These are phyloP conservation scores for Xenosphaeropsis pyriputrescens DNA, from an alignment of 2,329 filamentous ascomycete genomes.

Conservation along the genomic window DNA sequence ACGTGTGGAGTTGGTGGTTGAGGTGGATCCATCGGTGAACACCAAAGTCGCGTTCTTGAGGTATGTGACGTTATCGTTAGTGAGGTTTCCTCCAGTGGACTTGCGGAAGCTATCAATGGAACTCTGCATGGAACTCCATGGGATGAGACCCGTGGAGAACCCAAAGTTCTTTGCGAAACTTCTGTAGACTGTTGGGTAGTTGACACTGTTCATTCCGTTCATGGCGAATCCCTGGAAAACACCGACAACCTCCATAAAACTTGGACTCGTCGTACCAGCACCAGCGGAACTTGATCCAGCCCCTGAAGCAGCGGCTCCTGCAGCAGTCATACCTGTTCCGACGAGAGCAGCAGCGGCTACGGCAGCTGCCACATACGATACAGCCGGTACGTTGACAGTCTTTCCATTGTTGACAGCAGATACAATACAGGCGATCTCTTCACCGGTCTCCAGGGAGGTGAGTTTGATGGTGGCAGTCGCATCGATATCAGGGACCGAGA, in stretches of 20 bases:
- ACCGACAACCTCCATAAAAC: constrained; percentile 70
- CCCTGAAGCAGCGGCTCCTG: constrained; percentile 41
- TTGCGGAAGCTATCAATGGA: constrained; percentile 74
- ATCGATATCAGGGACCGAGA: constrained; percentile 79
- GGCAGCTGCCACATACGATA: constrained; percentile 72
- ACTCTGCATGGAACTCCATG: constrained; percentile 66
- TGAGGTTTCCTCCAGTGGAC: constrained; percentile 75
- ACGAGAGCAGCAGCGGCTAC: constrained; percentile 74
- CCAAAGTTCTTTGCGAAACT: constrained; percentile 89
- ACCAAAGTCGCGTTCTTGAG: constrained; percentile 65
- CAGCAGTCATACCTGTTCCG: constrained; percentile 56
- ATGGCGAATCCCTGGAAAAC: constrained; percentile 92
- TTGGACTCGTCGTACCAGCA: constrained; percentile 57
- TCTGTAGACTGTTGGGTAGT: constrained; percentile 74
- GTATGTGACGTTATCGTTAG: constrained; percentile 58
- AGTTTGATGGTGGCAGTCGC: constrained; percentile 72
- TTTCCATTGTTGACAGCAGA: constrained; percentile 80
- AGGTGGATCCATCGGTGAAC: constrained; percentile 44
- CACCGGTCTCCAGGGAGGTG: constrained; percentile 38
- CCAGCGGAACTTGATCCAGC: constrained; percentile 33
- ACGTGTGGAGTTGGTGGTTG: constrained; percentile 30
- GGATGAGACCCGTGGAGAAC: constrained; percentile 74
- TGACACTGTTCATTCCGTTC: constrained; percentile 90
- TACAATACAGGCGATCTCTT: constrained; percentile 67
- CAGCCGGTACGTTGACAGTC: constrained; percentile 57